phyloP scores from a whole-genome alignment of 2,329 filamentous ascomycete genomes.

The Aspergillus novofumigatus region DNA sequence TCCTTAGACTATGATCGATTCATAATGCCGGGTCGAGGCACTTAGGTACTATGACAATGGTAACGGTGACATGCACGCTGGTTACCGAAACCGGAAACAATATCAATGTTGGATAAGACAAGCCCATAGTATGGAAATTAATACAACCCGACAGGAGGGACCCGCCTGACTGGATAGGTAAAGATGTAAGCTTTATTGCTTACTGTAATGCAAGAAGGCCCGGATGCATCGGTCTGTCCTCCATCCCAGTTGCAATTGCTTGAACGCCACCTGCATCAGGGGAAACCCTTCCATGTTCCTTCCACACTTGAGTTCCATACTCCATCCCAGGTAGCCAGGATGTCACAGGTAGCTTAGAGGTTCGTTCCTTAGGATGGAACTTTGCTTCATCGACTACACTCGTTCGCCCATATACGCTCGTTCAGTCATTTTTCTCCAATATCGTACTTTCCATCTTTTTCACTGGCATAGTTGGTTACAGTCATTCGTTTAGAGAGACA shows the following conservation, averaged over 20 bases:
- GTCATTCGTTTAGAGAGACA: constrained; percentile 12
- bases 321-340: not conserved
- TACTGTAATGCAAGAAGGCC: not conserved
- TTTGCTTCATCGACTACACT: not conserved
- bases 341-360: not conserved
- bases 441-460: constrained; percentile 11
- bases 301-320: not conserved
- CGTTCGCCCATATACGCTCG: not conserved
- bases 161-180: not conserved
- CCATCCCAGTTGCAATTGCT: not conserved
- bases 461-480: constrained; percentile 11
- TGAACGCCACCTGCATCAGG: not conserved
- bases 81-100: constrained; percentile 20
- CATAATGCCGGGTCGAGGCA: not conserved
- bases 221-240: not conserved
- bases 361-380: not conserved
- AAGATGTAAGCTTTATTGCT: not conserved
- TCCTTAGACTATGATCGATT: not conserved
- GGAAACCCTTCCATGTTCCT: not conserved
- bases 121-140: not conserved
- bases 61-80: constrained; percentile 8
- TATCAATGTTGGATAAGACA: constrained; percentile 3
- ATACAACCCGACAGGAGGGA: not conserved
- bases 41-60: not conserved
- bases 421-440: not conserved